Base-by-base conservation (phyloP, 1,284 basidiomycete genomes). In the Cyathus olla region DNA sequence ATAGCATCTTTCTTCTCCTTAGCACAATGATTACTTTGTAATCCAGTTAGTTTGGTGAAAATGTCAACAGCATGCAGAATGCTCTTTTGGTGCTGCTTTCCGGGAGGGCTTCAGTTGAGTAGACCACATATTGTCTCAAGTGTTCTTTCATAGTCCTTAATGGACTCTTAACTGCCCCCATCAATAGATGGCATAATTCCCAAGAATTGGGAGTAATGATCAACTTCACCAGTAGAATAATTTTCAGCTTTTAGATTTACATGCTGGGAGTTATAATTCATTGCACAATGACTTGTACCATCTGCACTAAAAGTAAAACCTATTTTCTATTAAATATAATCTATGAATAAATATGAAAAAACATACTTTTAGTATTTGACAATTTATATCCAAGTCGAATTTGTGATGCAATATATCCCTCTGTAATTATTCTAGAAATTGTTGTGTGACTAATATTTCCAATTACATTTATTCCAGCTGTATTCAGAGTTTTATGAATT, bases 301-400 rank as follows among this genome's bases (percentile, higher is more conserved):
- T 72, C 68, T 50, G 63, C 59, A 60, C 66, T 70, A 26, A 68
- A 63, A 26, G 66, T 67, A 60, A 67, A 28, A 51, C 26, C 26
- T 51, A 17, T 8, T 13, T 8, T 13, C 6, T 46, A 26, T 21
- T n/a, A 26, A n/a, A 46, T 46, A 46, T 21, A 26, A 21, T 26
- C 6, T 21, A 46, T 46, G 5, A 46, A 8, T 9, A 49, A 35
- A 4, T 48, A 31, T n/a, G 5, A 19, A 8, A 46, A 35, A 26
- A 46, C 44, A 17, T 60, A 55, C 58, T 56, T 50, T 68, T 47
- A n/a, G 66, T 44, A 4, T 60, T 53, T 21, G 60, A 55, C 64
- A 72, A 65, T 57, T 71, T 67, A 52, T 65, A 61, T 24, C 66
- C 68, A 57, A 72, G 65, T 40, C 71, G 71, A 31, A 71, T 57